phyloP scores from a whole-genome alignment of 2,329 filamentous ascomycete genomes.

The Fusarium sp. region DNA sequence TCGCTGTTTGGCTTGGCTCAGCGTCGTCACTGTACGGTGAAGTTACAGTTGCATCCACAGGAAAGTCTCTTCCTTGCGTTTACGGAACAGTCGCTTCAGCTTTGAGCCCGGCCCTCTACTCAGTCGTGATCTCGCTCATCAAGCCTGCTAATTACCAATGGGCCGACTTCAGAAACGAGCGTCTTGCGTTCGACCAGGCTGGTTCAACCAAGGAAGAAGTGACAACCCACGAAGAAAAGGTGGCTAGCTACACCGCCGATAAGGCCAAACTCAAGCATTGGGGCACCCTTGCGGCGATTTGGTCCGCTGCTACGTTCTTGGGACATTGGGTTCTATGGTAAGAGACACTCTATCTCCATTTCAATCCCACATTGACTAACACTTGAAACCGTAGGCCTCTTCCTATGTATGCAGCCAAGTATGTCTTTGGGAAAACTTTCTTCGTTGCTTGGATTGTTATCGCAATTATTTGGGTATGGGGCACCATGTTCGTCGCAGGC shows the following conservation, averaged over 20 bases:
- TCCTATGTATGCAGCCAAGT: conserved; percentile 62
- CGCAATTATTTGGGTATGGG: conserved; percentile 63
- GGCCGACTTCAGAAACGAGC: conserved; percentile 52
- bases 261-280: conserved; percentile 55
- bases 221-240: conserved; percentile 29
- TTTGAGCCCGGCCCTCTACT: conserved; percentile 54
- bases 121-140: conserved; percentile 56
- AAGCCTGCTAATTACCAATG: conserved; percentile 54
- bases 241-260: conserved; percentile 41
- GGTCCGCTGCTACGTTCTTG: conserved; percentile 59
- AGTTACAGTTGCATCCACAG: conserved; percentile 58
- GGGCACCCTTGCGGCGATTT: conserved; percentile 43
- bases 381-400: conserved; percentile 50
- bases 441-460: conserved; percentile 61
- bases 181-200: conserved; percentile 48
- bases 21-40: conserved; percentile 57
- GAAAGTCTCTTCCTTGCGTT: conserved; percentile 59
- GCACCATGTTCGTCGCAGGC: conserved; percentile 57
- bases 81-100: conserved; percentile 62
- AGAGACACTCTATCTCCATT: neutral
- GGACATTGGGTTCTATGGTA: conserved; percentile 60
- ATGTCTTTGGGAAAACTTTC: conserved; percentile 59
- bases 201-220: neutral
- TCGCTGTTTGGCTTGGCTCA: conserved; percentile 62
- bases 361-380: neutral